Conservation (phyloP, 805 yeast genomes). For the Ogataea degrootiae region DNA sequence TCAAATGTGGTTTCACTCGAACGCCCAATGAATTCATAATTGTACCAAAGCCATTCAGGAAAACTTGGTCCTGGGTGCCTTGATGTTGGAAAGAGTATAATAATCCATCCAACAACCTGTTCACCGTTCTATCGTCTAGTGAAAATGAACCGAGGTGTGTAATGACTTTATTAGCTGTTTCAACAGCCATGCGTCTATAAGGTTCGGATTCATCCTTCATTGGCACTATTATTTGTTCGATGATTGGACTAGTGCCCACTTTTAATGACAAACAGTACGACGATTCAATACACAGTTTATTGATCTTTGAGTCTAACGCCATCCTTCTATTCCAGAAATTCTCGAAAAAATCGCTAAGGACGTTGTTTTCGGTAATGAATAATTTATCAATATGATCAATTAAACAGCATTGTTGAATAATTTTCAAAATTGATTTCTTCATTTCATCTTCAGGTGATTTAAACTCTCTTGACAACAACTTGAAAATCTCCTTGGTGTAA, state of each 20-base stretch:
- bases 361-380: constrained; percentile 46
- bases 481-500: constrained; percentile 71
- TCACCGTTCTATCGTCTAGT: constrained; percentile 54
- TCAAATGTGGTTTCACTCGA: constrained; percentile 65
- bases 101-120: constrained; percentile 72
- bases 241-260: constrained; percentile 57
- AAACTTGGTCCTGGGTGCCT: constrained; percentile 43
- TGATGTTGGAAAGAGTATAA: constrained; percentile 81
- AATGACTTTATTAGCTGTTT: constrained; percentile 57
- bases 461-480: constrained; percentile 66
- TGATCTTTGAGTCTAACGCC: constrained; percentile 61
- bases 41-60: constrained; percentile 60
- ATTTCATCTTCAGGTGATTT: constrained; percentile 83
- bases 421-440: constrained; percentile 66
- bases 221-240: constrained; percentile 51
- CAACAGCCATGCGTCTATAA: constrained; percentile 73
- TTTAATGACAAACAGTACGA: constrained; percentile 62
- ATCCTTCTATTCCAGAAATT: constrained; percentile 79
- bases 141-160: constrained; percentile 50
- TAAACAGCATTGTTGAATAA: constrained; percentile 61
- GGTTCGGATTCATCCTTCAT: constrained; percentile 83
- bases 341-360: constrained; percentile 55
- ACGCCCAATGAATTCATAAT: constrained; percentile 57
- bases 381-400: constrained; percentile 51
- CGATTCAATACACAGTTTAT: constrained; percentile 64